phyloP scores from a whole-genome alignment of 2,329 filamentous ascomycete species.

The Pseudogymnoascus destructans region DNA sequence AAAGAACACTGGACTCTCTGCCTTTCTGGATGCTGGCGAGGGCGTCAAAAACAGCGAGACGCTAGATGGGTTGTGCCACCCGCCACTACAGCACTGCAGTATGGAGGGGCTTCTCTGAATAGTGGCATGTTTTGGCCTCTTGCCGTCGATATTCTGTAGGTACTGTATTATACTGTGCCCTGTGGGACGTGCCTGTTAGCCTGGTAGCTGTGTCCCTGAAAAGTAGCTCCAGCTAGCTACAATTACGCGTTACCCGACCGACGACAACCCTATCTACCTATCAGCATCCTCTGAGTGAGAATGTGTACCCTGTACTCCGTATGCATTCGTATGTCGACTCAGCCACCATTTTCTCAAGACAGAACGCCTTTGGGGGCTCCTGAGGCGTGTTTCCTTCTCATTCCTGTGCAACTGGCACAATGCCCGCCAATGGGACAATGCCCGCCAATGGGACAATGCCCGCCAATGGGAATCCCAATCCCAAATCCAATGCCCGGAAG shows the following conservation, averaged over 20 bases:
- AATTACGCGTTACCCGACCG: constrained; percentile 2
- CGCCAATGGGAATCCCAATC: background rate
- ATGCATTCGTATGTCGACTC: constrained; percentile 1
- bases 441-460: background rate
- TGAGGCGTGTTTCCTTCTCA: background rate
- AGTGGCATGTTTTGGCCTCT: background rate
- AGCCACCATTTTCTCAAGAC: constrained; percentile 1
- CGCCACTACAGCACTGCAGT: background rate
- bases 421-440: too few relatives aligned
- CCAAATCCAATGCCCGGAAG: constrained; percentile 7
- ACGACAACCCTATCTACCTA: background rate
- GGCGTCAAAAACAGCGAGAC: background rate
- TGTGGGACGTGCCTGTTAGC: too few relatives aligned
- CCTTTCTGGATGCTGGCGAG: background rate
- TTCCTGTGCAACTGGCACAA: constrained; percentile 6
- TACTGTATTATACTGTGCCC: background rate
- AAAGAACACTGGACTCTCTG: background rate
- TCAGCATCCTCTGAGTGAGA: background rate
- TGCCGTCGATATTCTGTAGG: background rate
- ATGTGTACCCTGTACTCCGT: constrained; percentile 2
- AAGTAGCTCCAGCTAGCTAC: background rate
- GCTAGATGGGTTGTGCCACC: background rate
- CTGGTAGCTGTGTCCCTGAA: background rate
- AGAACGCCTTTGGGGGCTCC: background rate
- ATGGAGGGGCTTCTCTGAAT: background rate